Base-by-base conservation (phyloP, 495 filamentous ascomycete genomes). In the Saxophila tyrrhenica region DNA sequence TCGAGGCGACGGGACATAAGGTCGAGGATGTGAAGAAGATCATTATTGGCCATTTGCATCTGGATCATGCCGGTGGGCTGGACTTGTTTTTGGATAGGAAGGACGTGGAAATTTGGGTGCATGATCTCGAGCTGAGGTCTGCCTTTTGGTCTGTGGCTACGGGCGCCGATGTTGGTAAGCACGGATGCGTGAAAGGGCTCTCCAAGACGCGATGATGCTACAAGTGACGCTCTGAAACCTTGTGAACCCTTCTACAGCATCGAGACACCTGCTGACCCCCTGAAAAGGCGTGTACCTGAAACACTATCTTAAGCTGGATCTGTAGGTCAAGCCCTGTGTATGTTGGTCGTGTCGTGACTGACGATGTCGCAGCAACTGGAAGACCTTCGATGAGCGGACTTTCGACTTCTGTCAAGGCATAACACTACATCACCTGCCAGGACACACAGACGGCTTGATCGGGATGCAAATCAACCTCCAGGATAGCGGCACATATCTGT, bases 1-100 rank as follows among this genome's bases (percentile, higher is more conserved):
- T 79, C 50, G 61, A 68, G 35, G 62, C 61, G 2, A 70, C 74
- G 0, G 76, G 76, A 0, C 62, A 77, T 39, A 61, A 71, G 24
- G 72, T 79, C 23, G 69, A 73, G 43, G 75, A 79, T 56, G 61
- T 78, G 8, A 76, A 76, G 55, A 73, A 70, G 25, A 68, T 78
- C 0, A 68, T 79, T 9, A 69, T 79, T 16, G 73, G 77, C 0
- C 77, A 79, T 48, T 57, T 79, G 29, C 77, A 79, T 54, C 57
- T 77, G 1, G 75, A 79, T 39, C 75, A 79, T 59, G 75, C 76
- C 0, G 76, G 76, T 0, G 76, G 76, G 0, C 62, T 79, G 2
- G 75, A 78, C 15, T 38, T 66, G 72, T 43, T 79, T 75, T 50
- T 25, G 3, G 64, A 68, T 52, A 29, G 56, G 20, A 78, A 68